These are phyloP conservation scores for Xylariales sp. DNA, from an alignment of 2,329 filamentous ascomycete genomes.

Conservation along the genomic window DNA sequence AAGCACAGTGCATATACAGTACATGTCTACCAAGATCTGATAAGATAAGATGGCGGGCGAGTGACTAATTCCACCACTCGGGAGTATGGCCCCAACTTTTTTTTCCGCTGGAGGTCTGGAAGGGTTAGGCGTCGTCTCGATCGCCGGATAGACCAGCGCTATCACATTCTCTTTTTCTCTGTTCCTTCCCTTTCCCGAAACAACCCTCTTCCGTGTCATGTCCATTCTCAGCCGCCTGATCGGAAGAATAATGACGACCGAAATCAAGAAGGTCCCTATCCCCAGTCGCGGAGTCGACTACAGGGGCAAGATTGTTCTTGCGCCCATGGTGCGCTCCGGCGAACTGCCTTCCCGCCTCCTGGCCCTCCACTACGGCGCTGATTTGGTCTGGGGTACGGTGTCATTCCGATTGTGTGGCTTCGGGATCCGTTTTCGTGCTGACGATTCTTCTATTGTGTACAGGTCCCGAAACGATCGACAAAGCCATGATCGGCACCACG, in stretches of 20 bases:
- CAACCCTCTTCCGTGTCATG: constrained; percentile 10
- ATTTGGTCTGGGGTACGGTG: constrained; percentile 91
- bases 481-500: constrained; percentile 82
- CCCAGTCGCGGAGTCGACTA: constrained; percentile 89
- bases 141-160: too few species aligned
- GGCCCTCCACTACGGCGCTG: constrained; percentile 90
- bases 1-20: too few species aligned
- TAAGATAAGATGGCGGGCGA: too few species aligned
- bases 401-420: constrained; percentile 11
- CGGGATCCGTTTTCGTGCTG: neutral
- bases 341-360: constrained; percentile 86
- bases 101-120: too few species aligned
- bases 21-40: too few species aligned
- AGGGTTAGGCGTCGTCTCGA: too few species aligned
- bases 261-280: constrained; percentile 70
- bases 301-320: constrained; percentile 87
- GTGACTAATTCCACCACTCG: too few species aligned
- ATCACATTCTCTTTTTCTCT: too few species aligned
- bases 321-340: constrained; percentile 97
- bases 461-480: constrained; percentile 93
- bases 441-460: constrained; percentile 7
- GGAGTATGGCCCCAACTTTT: too few species aligned
- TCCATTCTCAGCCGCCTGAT: constrained; percentile 15
- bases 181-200: too few species aligned
- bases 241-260: constrained; percentile 53